These are phyloP conservation scores for Zygoascus hellenicus DNA, from an alignment of 1,139 yeast species.

Conservation along the genomic window DNA sequence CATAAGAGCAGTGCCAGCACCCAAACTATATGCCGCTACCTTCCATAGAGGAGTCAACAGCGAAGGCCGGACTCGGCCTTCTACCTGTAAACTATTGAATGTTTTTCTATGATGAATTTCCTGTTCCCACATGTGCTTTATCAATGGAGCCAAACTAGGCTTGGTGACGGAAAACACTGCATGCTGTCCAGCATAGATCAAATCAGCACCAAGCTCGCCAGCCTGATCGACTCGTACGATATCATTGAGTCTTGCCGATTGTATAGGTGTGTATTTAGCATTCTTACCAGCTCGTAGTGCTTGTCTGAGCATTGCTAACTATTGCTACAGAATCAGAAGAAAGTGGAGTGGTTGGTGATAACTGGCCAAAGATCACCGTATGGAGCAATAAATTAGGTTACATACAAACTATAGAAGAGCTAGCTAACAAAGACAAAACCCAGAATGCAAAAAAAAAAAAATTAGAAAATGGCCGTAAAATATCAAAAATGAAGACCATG, in stretches of 20 bases:
- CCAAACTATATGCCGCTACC: conserved; percentile 80
- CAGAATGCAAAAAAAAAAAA: too few species aligned
- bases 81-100: conserved; percentile 68
- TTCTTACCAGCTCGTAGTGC: conserved; percentile 21
- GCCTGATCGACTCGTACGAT: conserved; percentile 93
- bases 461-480: too few species aligned
- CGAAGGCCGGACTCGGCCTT: conserved; percentile 84
- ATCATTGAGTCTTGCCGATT: conserved; percentile 61
- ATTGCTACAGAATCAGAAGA: not conserved
- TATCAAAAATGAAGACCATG: too few species aligned
- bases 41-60: conserved; percentile 90
- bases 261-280: conserved; percentile 21
- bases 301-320: conserved; percentile 18
- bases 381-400: too few species aligned
- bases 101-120: conserved; percentile 86
- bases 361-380: too few species aligned
- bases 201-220: conserved; percentile 97
- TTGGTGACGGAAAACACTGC: conserved; percentile 60
- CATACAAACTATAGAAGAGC: too few species aligned
- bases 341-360: not conserved
- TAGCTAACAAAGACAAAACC: too few species aligned
- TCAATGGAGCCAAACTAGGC: conserved; percentile 56
- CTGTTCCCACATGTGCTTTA: conserved; percentile 98
- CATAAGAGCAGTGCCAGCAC: conserved; percentile 77
- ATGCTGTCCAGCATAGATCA: conserved; percentile 88